Conservation (phyloP, 2,329 filamentous ascomycete species). For the Berkeleyomyces basicola region DNA sequence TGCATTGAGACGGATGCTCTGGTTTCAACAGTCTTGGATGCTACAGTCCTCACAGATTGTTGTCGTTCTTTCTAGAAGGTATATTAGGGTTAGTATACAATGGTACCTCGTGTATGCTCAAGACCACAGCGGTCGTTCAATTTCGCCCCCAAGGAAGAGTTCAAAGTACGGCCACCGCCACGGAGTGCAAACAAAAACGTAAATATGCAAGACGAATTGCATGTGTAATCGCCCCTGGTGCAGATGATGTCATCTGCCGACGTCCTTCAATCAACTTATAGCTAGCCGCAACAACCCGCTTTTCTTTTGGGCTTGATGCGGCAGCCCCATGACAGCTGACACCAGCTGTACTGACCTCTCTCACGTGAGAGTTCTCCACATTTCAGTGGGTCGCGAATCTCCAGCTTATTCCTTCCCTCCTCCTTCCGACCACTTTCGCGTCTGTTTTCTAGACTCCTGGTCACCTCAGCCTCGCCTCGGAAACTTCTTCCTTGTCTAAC, state of each 20-base stretch:
- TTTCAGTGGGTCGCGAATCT: background rate
- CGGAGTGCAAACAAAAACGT: too few species aligned
- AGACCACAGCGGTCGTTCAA: too few species aligned
- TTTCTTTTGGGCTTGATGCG: background rate
- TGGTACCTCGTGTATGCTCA: too few species aligned
- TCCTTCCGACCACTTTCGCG: background rate
- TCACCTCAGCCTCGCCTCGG: slow-evolving; percentile 2
- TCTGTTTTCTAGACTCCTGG: background rate
- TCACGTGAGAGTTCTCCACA: background rate
- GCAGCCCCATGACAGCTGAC: background rate
- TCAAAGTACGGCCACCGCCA: too few species aligned
- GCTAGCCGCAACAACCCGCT: background rate
- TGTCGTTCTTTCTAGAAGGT: too few species aligned
- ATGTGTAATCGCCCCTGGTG: too few species aligned
- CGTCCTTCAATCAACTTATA: background rate
- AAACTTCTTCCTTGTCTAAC: background rate
- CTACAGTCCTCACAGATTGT: too few species aligned
- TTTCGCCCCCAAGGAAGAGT: too few species aligned
- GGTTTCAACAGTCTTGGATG: too few species aligned
- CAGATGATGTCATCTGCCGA: background rate
- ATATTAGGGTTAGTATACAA: too few species aligned
- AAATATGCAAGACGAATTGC: too few species aligned
- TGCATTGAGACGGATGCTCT: too few species aligned
- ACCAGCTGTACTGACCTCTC: background rate
- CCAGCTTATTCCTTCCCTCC: background rate